Evolutionary conservation across 1,284 basidiomycete species (phyloP).

Genomic region (Cutaneotrichosporon daszewskae): DNA sequence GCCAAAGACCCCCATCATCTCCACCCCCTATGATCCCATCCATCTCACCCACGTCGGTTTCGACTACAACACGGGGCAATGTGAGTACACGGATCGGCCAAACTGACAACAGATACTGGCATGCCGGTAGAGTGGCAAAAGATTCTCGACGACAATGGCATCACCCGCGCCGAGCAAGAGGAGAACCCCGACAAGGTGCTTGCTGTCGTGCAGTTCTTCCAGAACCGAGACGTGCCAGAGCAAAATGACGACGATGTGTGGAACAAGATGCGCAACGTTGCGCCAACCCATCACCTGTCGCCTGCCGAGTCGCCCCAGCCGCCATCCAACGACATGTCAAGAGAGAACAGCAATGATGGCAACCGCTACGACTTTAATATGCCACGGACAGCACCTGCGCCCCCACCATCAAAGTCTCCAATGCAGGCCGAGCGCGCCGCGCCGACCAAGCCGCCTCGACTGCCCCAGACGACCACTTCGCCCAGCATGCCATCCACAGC

Average conservation of each 20-base stretch:
- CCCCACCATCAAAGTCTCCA: conserved; percentile 6
- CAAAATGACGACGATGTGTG: conserved; percentile 56
- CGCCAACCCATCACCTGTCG: conserved; percentile 22
- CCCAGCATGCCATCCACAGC: conserved; percentile 1
- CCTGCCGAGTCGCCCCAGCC: conserved; percentile 16
- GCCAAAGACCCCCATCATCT: conserved; percentile 66
- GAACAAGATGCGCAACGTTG: conserved; percentile 61
- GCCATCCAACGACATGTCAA: conserved; percentile 35
- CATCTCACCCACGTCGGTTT: conserved; percentile 99
- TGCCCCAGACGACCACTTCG: conserved; percentile 9
- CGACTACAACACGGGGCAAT: conserved; percentile 97
- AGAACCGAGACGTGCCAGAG: conserved; percentile 32
- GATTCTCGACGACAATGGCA: conserved; percentile 91
- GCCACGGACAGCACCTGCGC: conserved; percentile 14
- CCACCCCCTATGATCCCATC: conserved; percentile 96
- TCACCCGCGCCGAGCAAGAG: conserved; percentile 90
- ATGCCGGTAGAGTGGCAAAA: conserved; percentile 99
- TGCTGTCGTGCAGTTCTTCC: conserved; percentile 94
- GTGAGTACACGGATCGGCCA: conserved; percentile 26
- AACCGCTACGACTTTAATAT: conserved; percentile 9
- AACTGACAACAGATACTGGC: conserved; percentile 60
- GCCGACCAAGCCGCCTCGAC: conserved; percentile 12
- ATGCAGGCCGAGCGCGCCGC: conserved; percentile 18
- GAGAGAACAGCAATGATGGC: conserved; percentile 38
- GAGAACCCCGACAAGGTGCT: conserved; percentile 95